Base-by-base conservation (phyloP, 257 asterid genomes). In the Rauvolfia tetraphylla region DNA sequence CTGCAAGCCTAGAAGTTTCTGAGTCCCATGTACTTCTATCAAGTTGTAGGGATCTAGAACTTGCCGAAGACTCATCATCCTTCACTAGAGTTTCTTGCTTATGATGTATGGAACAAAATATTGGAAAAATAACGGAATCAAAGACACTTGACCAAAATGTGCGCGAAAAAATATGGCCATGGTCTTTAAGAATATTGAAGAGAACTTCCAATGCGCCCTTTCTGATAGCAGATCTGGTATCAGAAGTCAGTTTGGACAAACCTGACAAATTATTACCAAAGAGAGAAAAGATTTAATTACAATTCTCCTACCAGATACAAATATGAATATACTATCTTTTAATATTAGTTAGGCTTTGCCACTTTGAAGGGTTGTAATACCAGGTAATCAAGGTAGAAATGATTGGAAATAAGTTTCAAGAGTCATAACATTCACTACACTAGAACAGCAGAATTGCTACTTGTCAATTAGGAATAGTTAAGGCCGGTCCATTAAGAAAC, bases 161-260 rank as follows among this genome's bases (percentile, higher is more conserved):
- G 74, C 79, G 85, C 17, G 97, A 84, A 82, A 93, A 95, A 80
- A 95, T 92, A 78, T 87, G 92, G 57, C 99, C 99, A 74, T 95
- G 98, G 89, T 95, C 99, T 84, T 93, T 93, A 82, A 95, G 84
- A 81, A 91, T 95, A 87, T 95, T 90, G 81, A 95, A 95, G 73
- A 95, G 93, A 87, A 95, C 99, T 87, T 93, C 97, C 81, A 95
- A 84, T 23, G 99, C 89, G 72, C 99, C 86, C 81, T 89, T 95
- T 85, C 96, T 84, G 80, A 95, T 92, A 81, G 98, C 98, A 78
- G 90, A 88, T 85, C 99, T 88, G 73, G 98, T 93, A 90, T 95
- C 99, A 49, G 96, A 93, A 39, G 97, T 91, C 87, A 95, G 74
- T 74, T 87, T 87, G 79, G 99, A 91, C 84, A 95, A 86, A 83